Base-by-base conservation (phyloP, 1,284 basidiomycete genomes). In the Flammula alnicola region DNA sequence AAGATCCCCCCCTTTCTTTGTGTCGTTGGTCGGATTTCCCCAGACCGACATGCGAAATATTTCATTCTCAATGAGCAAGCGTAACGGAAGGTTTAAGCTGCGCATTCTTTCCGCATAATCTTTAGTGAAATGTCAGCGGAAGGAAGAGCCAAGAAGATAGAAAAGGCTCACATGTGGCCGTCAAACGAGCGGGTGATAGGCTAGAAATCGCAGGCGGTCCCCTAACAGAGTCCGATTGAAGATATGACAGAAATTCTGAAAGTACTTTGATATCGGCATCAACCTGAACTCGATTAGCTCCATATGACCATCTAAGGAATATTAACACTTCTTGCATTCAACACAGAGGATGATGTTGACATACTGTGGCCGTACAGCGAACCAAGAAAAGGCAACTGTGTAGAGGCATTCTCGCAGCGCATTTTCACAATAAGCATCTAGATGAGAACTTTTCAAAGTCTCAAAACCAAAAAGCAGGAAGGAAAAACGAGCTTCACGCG, bases 381-480 rank as follows among this genome's bases (percentile, higher is more conserved):
- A 99, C 97, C 97, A 99, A 3, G 85, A 83, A 57, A 94, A 91
- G 0, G 92, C 93, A 1, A 88, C 80, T 8, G 74, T 71, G 68
- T 93, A 98, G 9, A 99, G 73, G 41, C 78, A 79, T 56, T 91
- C 82, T 39, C 97, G 81, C 47, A 95, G 73, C 19, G 81, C 70
- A 56, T 85, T 79, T 70, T 99, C 96, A 51, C 93, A 88, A 50
- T 85, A 83, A 0, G 84, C 77, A 66, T 99, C 97, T 59, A 98
- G 76, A 53, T 86, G 81, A 23, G 91, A 95, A 55, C 92, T 93
- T 62, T 92, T 91, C 30, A 99, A 71, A 1, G 94, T 83, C 65
- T 97, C 94, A 65, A 99, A 95, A 0, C 93, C 95, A 63, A 99
- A 97, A 2, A 95, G 75, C 7, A 98, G 74, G 61, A 99, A 85